Conservation (phyloP, 2,329 filamentous ascomycete species). For the Paecilomyces formosus region DNA sequence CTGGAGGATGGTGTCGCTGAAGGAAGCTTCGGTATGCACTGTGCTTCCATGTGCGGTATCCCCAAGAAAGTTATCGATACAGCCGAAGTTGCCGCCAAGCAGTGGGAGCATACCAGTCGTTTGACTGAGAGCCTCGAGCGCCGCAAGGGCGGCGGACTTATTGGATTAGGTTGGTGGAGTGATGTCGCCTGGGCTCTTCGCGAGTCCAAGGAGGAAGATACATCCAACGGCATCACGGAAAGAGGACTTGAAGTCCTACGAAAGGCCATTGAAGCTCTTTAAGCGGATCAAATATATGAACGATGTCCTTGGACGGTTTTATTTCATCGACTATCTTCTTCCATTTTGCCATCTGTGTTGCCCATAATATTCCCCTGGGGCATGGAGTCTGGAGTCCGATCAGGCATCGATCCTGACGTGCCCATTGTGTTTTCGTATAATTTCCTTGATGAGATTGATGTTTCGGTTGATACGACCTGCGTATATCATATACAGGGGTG, state of each 20-base stretch:
- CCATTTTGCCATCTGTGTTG: slow-evolving; percentile 1
- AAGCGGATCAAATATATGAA: slow-evolving; percentile 6
- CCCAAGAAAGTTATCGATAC: slow-evolving; percentile 71
- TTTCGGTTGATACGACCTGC: neutral
- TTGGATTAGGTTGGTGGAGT: slow-evolving; percentile 79
- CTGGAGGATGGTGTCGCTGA: slow-evolving; percentile 90
- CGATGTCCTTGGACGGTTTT: neutral
- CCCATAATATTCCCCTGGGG: neutral
- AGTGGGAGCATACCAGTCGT: slow-evolving; percentile 92
- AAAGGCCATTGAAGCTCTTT: slow-evolving; percentile 50
- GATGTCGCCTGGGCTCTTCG: slow-evolving; percentile 74
- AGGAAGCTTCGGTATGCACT: slow-evolving; percentile 98
- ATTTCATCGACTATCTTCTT: slow-evolving; percentile 1
- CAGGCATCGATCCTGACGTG: neutral
- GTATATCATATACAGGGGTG: neutral
- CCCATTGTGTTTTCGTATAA: neutral
- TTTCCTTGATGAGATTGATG: neutral
- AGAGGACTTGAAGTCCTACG: slow-evolving; percentile 50
- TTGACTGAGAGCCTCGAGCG: slow-evolving; percentile 82
- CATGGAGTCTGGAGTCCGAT: neutral
- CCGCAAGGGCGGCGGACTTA: slow-evolving; percentile 68
- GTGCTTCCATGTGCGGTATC: slow-evolving; percentile 96
- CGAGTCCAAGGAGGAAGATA: slow-evolving; percentile 33
- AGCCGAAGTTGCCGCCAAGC: slow-evolving; percentile 78
- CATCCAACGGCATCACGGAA: slow-evolving; percentile 34